phyloP scores from a whole-genome alignment of 345 rosid genomes.

The Populus nigra region DNA sequence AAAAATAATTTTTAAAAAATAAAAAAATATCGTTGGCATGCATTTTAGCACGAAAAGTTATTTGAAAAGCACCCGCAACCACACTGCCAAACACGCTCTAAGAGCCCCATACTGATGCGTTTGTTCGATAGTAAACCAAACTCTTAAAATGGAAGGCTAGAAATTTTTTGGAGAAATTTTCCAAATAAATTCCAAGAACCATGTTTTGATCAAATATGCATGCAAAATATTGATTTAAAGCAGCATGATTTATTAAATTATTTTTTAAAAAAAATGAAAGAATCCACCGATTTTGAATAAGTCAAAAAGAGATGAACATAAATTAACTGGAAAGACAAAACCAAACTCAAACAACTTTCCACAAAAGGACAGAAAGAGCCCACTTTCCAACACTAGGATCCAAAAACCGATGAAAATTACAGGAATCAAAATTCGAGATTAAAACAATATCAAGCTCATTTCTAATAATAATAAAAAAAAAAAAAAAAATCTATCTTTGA shows the following conservation, averaged over 20 bases:
- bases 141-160: background rate
- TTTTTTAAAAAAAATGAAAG: background rate
- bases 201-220: background rate
- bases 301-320: background rate
- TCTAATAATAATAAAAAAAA: slow-evolving; percentile 1
- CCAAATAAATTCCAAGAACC: background rate
- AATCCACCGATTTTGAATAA: background rate
- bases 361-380: background rate
- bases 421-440: background rate
- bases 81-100: no score
- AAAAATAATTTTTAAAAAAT: no score
- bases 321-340: background rate
- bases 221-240: slow-evolving; percentile 5
- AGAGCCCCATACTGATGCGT: background rate
- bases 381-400: background rate
- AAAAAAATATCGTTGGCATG: no score
- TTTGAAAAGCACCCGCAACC: no score
- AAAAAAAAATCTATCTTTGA: background rate
- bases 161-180: background rate
- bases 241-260: background rate
- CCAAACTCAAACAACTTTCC: background rate
- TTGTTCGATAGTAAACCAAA: background rate
- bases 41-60: no score
- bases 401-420: background rate
- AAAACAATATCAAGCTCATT: slow-evolving; percentile 10